These are phyloP conservation scores for Penicillium psychrosexuale DNA, from an alignment of 2,329 filamentous ascomycete species.

Conservation along the genomic window DNA sequence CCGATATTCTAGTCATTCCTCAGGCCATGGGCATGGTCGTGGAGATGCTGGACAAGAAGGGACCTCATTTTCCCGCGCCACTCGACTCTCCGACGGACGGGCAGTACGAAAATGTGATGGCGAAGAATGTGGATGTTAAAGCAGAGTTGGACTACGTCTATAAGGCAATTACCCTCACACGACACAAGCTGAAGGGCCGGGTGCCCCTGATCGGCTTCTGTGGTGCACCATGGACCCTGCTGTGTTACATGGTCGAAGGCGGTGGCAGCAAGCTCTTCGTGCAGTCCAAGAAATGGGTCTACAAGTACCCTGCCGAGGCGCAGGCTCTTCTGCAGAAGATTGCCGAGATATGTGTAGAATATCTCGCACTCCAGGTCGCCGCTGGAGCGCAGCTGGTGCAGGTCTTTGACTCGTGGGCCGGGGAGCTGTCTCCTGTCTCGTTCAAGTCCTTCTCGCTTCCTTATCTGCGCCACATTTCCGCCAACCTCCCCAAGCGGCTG, in stretches of 20 bases:
- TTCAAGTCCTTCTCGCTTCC: conserved; percentile 86
- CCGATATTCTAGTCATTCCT: conserved; percentile 94
- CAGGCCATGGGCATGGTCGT: conserved; percentile 99
- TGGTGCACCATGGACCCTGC: conserved; percentile 90
- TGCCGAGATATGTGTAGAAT: conserved; percentile 89
- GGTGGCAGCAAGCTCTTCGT: conserved; percentile 94
- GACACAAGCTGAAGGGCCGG: conserved; percentile 79
- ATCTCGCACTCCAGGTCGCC: conserved; percentile 85
- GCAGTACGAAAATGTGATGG: conserved; percentile 76
- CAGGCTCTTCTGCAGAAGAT: conserved; percentile 87
- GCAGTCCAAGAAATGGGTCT: conserved; percentile 95
- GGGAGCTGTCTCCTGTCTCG: conserved; percentile 78
- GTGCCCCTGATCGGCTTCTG: conserved; percentile 96
- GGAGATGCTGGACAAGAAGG: conserved; percentile 97
- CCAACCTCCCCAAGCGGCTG: conserved; percentile 72
- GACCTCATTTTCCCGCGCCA: conserved; percentile 87
- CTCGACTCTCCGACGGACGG: conserved; percentile 73
- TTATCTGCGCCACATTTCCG: conserved; percentile 78
- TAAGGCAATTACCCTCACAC: conserved; percentile 86
- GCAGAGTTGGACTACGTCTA: conserved; percentile 91
- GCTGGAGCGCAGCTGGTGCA: conserved; percentile 94
- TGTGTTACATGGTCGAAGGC: conserved; percentile 99
- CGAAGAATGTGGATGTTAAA: conserved; percentile 76
- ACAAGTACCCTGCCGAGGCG: conserved; percentile 76
- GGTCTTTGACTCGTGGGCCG: conserved; percentile 98